These are phyloP conservation scores for Podila minutissima DNA, from an alignment of 192 early-diverging fungal species.

Conservation along the genomic window DNA sequence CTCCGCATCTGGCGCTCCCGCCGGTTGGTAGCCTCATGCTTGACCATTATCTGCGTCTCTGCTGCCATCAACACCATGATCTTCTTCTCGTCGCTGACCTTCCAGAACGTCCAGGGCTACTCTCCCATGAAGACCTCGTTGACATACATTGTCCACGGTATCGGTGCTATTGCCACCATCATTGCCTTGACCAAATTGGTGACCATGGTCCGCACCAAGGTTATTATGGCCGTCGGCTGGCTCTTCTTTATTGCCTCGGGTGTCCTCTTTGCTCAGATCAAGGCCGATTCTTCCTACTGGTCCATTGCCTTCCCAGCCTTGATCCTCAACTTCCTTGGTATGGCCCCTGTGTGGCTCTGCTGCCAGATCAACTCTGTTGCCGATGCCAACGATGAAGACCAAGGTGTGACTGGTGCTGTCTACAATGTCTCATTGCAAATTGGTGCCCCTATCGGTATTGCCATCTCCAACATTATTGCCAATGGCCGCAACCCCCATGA, in stretches of 20 bases:
- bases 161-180: constrained; percentile 5
- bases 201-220: constrained; percentile 2
- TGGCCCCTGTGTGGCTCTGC: constrained; percentile 8
- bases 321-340: constrained; percentile 10
- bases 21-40: constrained; percentile 1
- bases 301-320: constrained; percentile 9
- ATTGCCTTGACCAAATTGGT: not conserved
- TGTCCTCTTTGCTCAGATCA: constrained; percentile 10
- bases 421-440: constrained; percentile 41
- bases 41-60: not conserved
- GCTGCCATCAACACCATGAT: constrained; percentile 7
- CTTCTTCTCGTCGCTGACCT: not conserved
- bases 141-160: constrained; percentile 5
- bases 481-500: constrained; percentile 15
- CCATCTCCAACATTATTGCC: constrained; percentile 40
- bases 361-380: constrained; percentile 14
- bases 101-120: constrained; percentile 8
- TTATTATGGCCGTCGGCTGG: constrained; percentile 9
- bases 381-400: constrained; percentile 5
- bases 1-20: constrained; percentile 12
- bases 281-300: constrained; percentile 8
- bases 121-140: not conserved
- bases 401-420: constrained; percentile 15
- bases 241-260: constrained; percentile 12
- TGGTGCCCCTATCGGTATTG: constrained; percentile 45